Evolutionary conservation across 2,329 filamentous ascomycete genomes (phyloP).

Genomic region (Colletotrichum trifolii): DNA sequence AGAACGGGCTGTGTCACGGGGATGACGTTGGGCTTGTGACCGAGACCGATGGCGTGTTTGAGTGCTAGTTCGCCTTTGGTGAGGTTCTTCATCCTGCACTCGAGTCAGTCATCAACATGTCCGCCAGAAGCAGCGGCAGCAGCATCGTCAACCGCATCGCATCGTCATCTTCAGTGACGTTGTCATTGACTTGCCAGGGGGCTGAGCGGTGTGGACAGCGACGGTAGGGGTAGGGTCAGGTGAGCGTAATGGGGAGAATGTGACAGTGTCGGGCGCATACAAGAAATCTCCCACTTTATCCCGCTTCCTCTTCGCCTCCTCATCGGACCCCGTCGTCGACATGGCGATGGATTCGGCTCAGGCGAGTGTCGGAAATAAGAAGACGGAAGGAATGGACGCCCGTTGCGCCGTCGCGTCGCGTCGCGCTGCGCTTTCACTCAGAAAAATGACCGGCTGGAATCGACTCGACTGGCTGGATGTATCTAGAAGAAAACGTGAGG

Average conservation of each 20-base stretch:
- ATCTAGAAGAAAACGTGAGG: too few species aligned
- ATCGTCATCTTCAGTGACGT: too few species aligned
- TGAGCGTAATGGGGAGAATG: not conserved
- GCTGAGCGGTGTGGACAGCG: not conserved
- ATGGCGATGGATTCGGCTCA: slow-evolving; percentile 11
- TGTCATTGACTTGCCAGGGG: slow-evolving; percentile 15
- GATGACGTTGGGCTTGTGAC: slow-evolving; percentile 56
- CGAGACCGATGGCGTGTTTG: slow-evolving; percentile 57
- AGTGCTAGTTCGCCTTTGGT: slow-evolving; percentile 53
- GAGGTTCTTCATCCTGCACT: slow-evolving; percentile 45
- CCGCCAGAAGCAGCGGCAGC: too few species aligned
- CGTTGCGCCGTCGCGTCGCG: not conserved
- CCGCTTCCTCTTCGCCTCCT: slow-evolving; percentile 43
- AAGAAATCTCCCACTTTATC: slow-evolving; percentile 47
- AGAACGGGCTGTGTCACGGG: slow-evolving; percentile 52
- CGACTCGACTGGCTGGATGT: too few species aligned
- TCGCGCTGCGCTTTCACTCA: not conserved
- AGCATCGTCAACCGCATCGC: too few species aligned
- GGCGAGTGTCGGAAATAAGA: not conserved
- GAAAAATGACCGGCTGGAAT: too few species aligned
- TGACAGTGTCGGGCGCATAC: slow-evolving; percentile 40
- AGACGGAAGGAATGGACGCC: not conserved
- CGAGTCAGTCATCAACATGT: slow-evolving; percentile 35
- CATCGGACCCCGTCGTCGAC: slow-evolving; percentile 31
- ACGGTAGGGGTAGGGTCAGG: slow-evolving; percentile 7